Evolutionary conservation across 2,329 filamentous ascomycete genomes (phyloP).

Genomic region (Cryphonectria nitschkei): DNA sequence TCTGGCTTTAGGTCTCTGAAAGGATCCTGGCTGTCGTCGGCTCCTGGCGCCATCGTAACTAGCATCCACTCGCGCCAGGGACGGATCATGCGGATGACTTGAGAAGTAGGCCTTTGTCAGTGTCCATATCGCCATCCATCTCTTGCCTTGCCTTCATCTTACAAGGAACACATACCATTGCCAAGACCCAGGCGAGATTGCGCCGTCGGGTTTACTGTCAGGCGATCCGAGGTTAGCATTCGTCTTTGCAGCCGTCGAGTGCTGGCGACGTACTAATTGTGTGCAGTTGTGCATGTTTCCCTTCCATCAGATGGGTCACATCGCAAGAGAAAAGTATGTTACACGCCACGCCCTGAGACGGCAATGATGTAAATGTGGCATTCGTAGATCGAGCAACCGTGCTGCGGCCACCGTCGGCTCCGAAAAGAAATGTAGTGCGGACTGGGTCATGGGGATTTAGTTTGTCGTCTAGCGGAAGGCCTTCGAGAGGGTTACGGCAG

Average conservation of each 20-base stretch:
- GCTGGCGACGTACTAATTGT: slow-evolving; percentile 36
- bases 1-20: slow-evolving; percentile 22
- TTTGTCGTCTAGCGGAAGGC: not conserved
- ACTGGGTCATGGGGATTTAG: slow-evolving; percentile 41
- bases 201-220: slow-evolving; percentile 54
- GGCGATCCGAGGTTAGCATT: not conserved
- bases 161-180: slow-evolving; percentile 26
- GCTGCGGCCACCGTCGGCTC: slow-evolving; percentile 48
- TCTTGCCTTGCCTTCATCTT: not conserved
- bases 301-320: slow-evolving; percentile 53
- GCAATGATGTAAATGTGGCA: slow-evolving; percentile 1
- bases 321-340: slow-evolving; percentile 39
- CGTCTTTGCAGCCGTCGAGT: not conserved
- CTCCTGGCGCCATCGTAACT: slow-evolving; percentile 34
- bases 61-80: slow-evolving; percentile 62
- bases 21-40: slow-evolving; percentile 38
- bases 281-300: slow-evolving; percentile 57
- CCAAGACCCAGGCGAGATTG: slow-evolving; percentile 47
- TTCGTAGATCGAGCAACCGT: slow-evolving; percentile 15
- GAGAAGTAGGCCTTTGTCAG: not conserved
- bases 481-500: not conserved
- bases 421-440: slow-evolving; percentile 60
- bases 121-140: not conserved
- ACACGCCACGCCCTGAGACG: slow-evolving; percentile 20
- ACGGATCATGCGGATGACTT: slow-evolving; percentile 56